Conservation (phyloP, 768 basidiomycete species). For the Collybiopsis confluens region DNA sequence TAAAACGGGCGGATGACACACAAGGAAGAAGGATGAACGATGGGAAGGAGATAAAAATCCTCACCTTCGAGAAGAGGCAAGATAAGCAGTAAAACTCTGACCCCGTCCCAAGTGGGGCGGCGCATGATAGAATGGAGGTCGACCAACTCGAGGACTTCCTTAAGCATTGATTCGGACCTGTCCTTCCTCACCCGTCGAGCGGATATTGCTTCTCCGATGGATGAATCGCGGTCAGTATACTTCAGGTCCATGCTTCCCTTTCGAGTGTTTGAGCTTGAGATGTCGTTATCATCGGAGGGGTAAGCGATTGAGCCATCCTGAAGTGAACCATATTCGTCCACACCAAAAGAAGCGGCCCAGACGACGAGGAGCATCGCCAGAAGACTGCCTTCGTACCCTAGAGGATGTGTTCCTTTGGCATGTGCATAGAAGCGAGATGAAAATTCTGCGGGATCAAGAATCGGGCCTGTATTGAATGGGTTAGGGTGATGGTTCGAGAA, state of each 20-base stretch:
- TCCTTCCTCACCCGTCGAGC: slow-evolving; percentile 40
- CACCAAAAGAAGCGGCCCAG: slow-evolving; percentile 88
- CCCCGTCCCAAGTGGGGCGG: slow-evolving; percentile 83
- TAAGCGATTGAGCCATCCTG: slow-evolving; percentile 18
- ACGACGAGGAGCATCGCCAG: slow-evolving; percentile 77
- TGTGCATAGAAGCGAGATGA: slow-evolving; percentile 67
- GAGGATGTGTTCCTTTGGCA: slow-evolving; percentile 51
- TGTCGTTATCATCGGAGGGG: slow-evolving; percentile 7
- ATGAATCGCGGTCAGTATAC: neutral
- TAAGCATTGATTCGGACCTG: slow-evolving; percentile 63
- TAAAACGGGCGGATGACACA: neutral
- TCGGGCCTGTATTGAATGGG: slow-evolving; percentile 55
- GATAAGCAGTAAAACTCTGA: slow-evolving; percentile 72
- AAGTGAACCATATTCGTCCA: slow-evolving; percentile 73
- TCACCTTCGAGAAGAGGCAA: slow-evolving; percentile 83
- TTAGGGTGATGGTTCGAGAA: slow-evolving; percentile 8
- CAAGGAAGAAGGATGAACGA: neutral
- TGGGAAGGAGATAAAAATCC: slow-evolving; percentile 17
- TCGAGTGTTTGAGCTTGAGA: slow-evolving; percentile 2
- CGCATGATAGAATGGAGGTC: slow-evolving; percentile 78
- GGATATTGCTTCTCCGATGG: neutral
- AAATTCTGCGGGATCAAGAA: slow-evolving; percentile 81
- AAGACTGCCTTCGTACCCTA: slow-evolving; percentile 72
- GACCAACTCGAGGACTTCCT: slow-evolving; percentile 73
- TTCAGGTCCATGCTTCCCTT: slow-evolving; percentile 1